Base-by-base conservation (phyloP, 495 filamentous ascomycete genomes). In the Neurospora sp. region DNA sequence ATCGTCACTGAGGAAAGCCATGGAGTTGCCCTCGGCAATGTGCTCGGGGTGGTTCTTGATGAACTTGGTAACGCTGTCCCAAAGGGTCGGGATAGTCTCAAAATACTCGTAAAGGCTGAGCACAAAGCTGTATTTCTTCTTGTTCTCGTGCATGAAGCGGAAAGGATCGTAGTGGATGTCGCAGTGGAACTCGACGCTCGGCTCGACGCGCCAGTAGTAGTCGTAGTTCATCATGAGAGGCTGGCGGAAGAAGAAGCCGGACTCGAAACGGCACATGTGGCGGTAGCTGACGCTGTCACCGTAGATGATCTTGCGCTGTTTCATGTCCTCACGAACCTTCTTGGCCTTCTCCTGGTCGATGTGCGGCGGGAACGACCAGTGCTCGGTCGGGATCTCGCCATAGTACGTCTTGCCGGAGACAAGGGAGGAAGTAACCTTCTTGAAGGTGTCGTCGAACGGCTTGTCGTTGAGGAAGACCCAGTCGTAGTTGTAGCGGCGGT, bases 391-490 rank as follows among this genome's bases (percentile, higher is more conserved):
- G 69, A 97, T 96, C 76, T 89, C 82, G 75, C 94, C 96, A 81
- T 97, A 99, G 80, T 92, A 87, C 20, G 96, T 93, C 72, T 87
- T 94, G 37, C 96, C 96, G 18, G 94, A 97, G n/a, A 94, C 91
- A 41, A 99, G 86, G 5, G 93, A 88, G 12, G 89, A 90, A 18
- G 96, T 99, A 71, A 99, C 87, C 78, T 92, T 94, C 82, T 93
- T 98, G 85, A 99, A 99, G 12, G 89, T 88, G 1, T 92, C 91
- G 76, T 97, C 92, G 77, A 99, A 99, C 2, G 93, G 91, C 79
- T 93, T 88, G 79, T 99, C 96, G 81, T 99, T 99, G 74, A 99
- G 82, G 85, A 99, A 99, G 38, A 99, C 96, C 96, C 96, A 99
- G 79, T 98, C 96, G 81, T 99, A 99, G 84, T 98, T 91, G 82